Evolutionary conservation across 495 filamentous ascomycete genomes (phyloP).

Genomic region (Aspergillus affinis): DNA sequence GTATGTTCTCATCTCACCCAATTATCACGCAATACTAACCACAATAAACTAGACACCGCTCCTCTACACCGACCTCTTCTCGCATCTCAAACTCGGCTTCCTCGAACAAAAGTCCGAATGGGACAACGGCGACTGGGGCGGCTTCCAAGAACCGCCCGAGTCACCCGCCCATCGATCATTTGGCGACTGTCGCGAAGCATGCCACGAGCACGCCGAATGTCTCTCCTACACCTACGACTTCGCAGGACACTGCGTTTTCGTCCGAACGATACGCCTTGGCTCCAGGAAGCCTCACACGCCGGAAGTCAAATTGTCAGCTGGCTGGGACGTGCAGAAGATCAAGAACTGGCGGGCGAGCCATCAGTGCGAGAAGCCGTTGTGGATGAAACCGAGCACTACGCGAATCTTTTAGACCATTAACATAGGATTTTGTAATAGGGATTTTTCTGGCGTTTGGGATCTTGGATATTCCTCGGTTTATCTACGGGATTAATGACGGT

Average conservation of each 20-base stretch:
- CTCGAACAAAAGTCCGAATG: constrained; percentile 25
- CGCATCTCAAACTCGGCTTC: constrained; percentile 24
- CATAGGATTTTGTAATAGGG: too few relatives aligned
- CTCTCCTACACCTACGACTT: constrained; percentile 31
- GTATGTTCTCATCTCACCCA: constrained; percentile 14
- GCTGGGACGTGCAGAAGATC: constrained; percentile 36
- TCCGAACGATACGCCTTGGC: constrained; percentile 29
- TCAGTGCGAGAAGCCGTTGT: constrained; percentile 22
- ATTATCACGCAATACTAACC: not conserved
- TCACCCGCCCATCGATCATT: constrained; percentile 25
- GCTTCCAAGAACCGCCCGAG: constrained; percentile 25
- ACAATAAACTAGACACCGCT: constrained; percentile 18
- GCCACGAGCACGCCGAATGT: constrained; percentile 28
- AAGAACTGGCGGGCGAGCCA: constrained; percentile 20
- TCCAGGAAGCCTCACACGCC: constrained; percentile 7
- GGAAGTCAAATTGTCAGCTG: constrained; percentile 23
- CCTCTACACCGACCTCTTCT: constrained; percentile 32
- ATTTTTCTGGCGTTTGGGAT: not conserved
- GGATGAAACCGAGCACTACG: constrained; percentile 34
- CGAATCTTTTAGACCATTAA: constrained; percentile 30
- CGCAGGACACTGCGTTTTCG: constrained; percentile 26
- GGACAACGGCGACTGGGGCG: constrained; percentile 38
- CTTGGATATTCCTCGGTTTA: not conserved
- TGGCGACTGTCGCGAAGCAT: constrained; percentile 26
- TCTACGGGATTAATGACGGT: not conserved